Evolutionary conservation across 768 basidiomycete species (phyloP).

Genomic region (Macrocybe gigantea): DNA sequence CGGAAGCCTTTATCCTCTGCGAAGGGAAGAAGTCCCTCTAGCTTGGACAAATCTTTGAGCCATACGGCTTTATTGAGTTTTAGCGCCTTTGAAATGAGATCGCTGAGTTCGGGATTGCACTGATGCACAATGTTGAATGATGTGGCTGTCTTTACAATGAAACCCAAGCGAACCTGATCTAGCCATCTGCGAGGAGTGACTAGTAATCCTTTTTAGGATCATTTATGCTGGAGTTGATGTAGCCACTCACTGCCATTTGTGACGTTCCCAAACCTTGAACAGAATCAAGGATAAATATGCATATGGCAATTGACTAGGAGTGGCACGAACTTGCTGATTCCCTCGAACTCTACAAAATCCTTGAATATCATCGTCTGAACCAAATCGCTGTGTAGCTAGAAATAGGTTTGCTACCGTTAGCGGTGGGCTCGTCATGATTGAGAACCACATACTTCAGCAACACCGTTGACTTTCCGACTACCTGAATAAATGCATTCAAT

Average conservation of each 20-base stretch:
- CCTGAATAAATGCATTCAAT: constrained; percentile 28
- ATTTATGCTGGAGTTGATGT: neutral
- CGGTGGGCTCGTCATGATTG: neutral
- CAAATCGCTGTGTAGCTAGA: constrained; percentile 79
- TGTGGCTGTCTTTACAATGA: neutral
- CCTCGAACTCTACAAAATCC: constrained; percentile 93
- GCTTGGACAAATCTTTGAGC: constrained; percentile 77
- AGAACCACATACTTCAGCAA: constrained; percentile 63
- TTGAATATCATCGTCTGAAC: constrained; percentile 79
- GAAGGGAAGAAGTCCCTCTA: constrained; percentile 71
- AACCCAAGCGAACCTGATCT: constrained; percentile 46
- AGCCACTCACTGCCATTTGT: constrained; percentile 84
- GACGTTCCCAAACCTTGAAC: constrained; percentile 69
- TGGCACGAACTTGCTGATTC: constrained; percentile 65
- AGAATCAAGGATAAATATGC: neutral
- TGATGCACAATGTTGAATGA: constrained; percentile 16
- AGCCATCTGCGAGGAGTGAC: constrained; percentile 94
- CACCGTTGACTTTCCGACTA: constrained; percentile 88
- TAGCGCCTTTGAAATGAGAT: constrained; percentile 80
- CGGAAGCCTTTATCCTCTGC: constrained; percentile 73
- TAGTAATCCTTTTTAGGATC: constrained; percentile 13
- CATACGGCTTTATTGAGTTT: constrained; percentile 69
- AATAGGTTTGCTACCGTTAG: neutral
- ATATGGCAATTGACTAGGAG: neutral
- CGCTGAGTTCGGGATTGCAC: constrained; percentile 87